A percentile compares a stretch with the other conserved stretches of the same genome.
Evolutionary conservation across 2,329 filamentous ascomycete genomes (phyloP).

Genomic region (Colletotrichum caudatum): DNA sequence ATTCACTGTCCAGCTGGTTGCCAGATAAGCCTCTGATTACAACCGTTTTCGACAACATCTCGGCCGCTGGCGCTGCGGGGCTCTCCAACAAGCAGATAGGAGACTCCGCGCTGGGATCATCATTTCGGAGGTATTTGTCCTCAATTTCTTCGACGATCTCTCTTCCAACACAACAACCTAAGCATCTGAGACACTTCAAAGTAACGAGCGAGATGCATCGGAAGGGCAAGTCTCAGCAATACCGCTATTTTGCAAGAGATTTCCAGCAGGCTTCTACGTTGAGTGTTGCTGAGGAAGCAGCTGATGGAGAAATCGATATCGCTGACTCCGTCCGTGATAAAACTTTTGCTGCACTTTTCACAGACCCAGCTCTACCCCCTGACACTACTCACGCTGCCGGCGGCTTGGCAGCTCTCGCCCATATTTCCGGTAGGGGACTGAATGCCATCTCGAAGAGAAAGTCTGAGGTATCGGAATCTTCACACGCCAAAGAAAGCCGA

Average conservation of each 20-base stretch:
- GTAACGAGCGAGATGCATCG: conserved; percentile 40
- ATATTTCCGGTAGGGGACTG: conserved; percentile 22
- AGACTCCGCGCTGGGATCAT: conserved; percentile 48
- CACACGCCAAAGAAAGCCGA: conserved; percentile 3
- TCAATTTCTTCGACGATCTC: conserved; percentile 50
- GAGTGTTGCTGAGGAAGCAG: not conserved
- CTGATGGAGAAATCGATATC: not conserved
- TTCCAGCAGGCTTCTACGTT: not conserved
- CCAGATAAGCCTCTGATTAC: conserved; percentile 51
- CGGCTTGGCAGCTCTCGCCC: conserved; percentile 30
- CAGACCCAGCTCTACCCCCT: not conserved
- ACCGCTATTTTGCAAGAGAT: conserved; percentile 28
- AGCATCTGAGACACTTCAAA: conserved; percentile 38
- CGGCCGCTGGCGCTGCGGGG: conserved; percentile 47
- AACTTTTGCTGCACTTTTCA: not conserved
- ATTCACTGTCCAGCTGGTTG: conserved; percentile 44
- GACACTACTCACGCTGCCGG: conserved; percentile 2
- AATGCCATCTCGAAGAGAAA: conserved; percentile 31
- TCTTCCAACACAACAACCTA: conserved; percentile 38
- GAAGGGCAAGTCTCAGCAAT: conserved; percentile 40
- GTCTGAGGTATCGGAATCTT: conserved; percentile 1
- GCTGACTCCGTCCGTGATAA: not conserved
- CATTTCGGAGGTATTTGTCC: conserved; percentile 51
- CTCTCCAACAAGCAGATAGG: conserved; percentile 50
- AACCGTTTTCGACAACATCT: conserved; percentile 51